Percentiles rank a stretch among this genome's conserved stretches.
phyloP scores from a whole-genome alignment of 768 basidiomycete species.

The Mycena galopus region DNA sequence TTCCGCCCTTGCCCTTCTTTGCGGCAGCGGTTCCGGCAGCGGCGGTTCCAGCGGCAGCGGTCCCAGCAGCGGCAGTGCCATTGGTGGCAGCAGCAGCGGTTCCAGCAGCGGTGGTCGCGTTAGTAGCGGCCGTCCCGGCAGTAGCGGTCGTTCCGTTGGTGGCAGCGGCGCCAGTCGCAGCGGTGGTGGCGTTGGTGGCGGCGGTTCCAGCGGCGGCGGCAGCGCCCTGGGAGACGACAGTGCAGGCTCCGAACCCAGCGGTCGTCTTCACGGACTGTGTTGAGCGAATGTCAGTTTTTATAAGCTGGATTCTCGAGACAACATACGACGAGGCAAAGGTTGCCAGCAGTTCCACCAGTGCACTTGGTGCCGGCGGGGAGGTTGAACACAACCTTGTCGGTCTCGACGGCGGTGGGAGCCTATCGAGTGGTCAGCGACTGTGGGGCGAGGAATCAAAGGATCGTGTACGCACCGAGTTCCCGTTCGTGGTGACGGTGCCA shows the following conservation, averaged over 20 bases:
- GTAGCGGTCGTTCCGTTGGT: constrained; percentile 21
- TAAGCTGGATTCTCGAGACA: background rate
- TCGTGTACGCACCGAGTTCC: constrained; percentile 33
- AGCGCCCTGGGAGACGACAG: constrained; percentile 55
- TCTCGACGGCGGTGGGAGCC: constrained; percentile 53
- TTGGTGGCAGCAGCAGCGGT: constrained; percentile 23
- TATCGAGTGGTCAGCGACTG: constrained; percentile 31
- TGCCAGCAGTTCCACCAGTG: constrained; percentile 58
- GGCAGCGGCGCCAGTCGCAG: constrained; percentile 27
- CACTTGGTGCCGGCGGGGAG: constrained; percentile 65
- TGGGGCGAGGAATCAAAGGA: background rate
- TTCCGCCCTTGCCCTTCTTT: constrained; percentile 3
- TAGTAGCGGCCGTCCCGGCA: constrained; percentile 13
- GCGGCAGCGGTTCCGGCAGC: background rate
- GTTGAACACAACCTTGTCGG: constrained; percentile 56
- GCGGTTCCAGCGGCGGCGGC: constrained; percentile 36
- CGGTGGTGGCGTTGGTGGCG: constrained; percentile 29
- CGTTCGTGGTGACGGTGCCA: constrained; percentile 37
- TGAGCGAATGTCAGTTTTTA: background rate
- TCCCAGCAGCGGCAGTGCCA: constrained; percentile 35
- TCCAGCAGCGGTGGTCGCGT: constrained; percentile 26
- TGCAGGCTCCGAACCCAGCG: constrained; percentile 68
- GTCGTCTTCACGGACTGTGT: constrained; percentile 59
- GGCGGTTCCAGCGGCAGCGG: constrained; percentile 31
- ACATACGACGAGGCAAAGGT: constrained; percentile 64